A percentile compares a stretch with the other conserved stretches of the same genome.
phyloP scores from a whole-genome alignment of 768 basidiomycete genomes.

The Amanita muscaria region DNA sequence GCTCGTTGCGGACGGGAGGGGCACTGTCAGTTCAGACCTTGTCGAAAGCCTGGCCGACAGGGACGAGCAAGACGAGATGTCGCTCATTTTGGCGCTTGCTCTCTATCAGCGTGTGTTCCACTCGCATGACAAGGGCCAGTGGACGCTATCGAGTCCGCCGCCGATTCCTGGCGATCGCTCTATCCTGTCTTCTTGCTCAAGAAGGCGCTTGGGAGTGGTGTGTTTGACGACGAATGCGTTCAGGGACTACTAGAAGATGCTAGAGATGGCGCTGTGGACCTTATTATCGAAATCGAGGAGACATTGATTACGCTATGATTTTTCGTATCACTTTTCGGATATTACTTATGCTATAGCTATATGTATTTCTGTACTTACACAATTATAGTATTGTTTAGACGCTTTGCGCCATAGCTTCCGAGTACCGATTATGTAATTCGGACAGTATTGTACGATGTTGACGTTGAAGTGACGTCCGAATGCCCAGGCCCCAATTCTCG shows the following conservation, averaged over 20 bases:
- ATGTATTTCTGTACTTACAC: not conserved
- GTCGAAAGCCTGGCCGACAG: not conserved
- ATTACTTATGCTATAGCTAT: not conserved
- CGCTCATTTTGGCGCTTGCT: conserved; percentile 50
- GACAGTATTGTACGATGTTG: too few species aligned
- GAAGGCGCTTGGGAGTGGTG: conserved; percentile 43
- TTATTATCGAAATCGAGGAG: conserved; percentile 38
- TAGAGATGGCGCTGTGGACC: conserved; percentile 67
- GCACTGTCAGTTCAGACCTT: conserved; percentile 13
- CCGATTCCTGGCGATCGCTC: conserved; percentile 36
- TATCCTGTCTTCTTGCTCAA: conserved; percentile 24
- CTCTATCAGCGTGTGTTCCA: conserved; percentile 55
- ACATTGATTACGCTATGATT: not conserved
- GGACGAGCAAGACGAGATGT: conserved; percentile 10
- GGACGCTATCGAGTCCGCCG: conserved; percentile 48
- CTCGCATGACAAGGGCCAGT: conserved; percentile 16
- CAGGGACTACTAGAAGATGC: conserved; percentile 60
- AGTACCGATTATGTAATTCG: too few species aligned
- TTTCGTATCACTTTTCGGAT: not conserved
- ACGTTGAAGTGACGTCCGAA: too few species aligned
- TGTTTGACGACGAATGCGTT: conserved; percentile 25
- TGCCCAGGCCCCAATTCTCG: too few species aligned
- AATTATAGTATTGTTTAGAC: not conserved
- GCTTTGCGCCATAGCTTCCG: too few species aligned
- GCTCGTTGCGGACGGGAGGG: conserved; percentile 19